phyloP scores from a whole-genome alignment of 225 moss, liverwort and hornwort genomes.

The Ulota crispa region DNA sequence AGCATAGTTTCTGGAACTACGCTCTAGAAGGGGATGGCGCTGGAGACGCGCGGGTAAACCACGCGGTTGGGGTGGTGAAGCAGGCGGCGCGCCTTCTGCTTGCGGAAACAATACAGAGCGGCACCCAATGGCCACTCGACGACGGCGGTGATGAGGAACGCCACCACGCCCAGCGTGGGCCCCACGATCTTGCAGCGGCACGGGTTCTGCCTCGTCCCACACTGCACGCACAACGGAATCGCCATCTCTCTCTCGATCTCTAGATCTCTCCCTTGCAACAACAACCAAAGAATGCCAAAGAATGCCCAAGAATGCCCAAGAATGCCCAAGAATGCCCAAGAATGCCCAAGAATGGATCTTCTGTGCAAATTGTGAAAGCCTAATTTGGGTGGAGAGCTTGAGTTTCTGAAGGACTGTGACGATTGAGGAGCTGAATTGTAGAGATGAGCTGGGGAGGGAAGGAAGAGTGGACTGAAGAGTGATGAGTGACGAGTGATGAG shows the following conservation, averaged over 20 bases:
- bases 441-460: too few species aligned
- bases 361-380: not conserved
- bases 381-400: not conserved
- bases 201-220: slow-evolving; percentile 56
- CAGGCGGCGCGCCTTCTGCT: slow-evolving; percentile 50
- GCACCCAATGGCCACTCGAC: slow-evolving; percentile 73
- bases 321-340: too few species aligned
- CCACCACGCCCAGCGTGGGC: slow-evolving; percentile 66
- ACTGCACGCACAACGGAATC: slow-evolving; percentile 69
- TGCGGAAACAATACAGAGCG: slow-evolving; percentile 52
- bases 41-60: slow-evolving; percentile 57
- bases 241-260: slow-evolving; percentile 20
- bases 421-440: too few species aligned
- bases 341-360: too few species aligned
- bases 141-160: slow-evolving; percentile 50
- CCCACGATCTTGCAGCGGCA: slow-evolving; percentile 72
- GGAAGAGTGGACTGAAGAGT: accelerated
- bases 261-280: not conserved
- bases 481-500: too few species aligned
- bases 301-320: too few species aligned
- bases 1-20: not conserved
- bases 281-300: too few species aligned
- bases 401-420: not conserved
- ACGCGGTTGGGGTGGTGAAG: slow-evolving; percentile 60
- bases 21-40: slow-evolving; percentile 51